These are phyloP conservation scores for Eremochloa ophiuroides DNA, from an alignment of 176 grass and related monocot genomes.

Conservation along the genomic window DNA sequence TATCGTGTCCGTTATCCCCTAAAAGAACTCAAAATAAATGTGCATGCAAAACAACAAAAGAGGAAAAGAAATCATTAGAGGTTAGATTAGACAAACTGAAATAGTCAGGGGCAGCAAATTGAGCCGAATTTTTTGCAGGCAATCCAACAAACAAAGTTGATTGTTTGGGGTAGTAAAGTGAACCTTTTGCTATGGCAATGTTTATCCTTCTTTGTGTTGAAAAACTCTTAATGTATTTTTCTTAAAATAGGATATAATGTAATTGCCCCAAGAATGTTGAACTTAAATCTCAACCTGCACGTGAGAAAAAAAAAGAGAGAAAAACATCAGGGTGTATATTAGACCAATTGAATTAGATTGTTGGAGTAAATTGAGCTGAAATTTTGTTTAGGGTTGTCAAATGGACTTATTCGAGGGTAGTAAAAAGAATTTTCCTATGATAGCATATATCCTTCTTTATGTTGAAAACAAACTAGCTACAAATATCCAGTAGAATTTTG, in stretches of 20 bases:
- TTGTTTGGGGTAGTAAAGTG: not conserved
- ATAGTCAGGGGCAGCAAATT: not conserved
- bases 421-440: not conserved
- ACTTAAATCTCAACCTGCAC: not conserved
- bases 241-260: not conserved
- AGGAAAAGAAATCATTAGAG: not conserved
- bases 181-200: not conserved
- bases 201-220: too few relatives aligned
- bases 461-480: not conserved
- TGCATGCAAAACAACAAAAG: not conserved
- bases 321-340: not conserved
- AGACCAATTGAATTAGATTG: not conserved
- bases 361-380: not conserved
- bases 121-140: not conserved
- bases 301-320: not conserved
- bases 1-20: too few relatives aligned
- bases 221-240: too few relatives aligned
- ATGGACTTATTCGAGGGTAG: not conserved
- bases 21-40: too few relatives aligned
- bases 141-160: not conserved
- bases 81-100: not conserved
- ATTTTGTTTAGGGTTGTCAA: not conserved
- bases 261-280: not conserved
- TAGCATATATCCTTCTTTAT: not conserved
- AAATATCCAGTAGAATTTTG: not conserved